Conservation (phyloP, 1,284 basidiomycete genomes). For the Acaromyces ingoldii region DNA sequence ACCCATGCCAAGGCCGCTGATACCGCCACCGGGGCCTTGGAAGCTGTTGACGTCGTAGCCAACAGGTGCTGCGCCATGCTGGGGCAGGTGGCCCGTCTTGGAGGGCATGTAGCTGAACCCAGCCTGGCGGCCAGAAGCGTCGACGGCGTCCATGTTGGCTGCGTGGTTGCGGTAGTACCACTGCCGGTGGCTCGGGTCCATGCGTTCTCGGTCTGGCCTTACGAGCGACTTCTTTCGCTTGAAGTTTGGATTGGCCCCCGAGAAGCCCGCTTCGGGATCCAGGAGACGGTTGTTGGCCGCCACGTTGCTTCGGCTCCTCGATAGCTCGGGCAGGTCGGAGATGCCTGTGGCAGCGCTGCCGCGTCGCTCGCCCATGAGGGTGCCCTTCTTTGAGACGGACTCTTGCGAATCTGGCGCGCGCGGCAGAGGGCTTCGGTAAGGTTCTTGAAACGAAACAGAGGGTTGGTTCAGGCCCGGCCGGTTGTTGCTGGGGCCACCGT, state of each 20-base stretch:
- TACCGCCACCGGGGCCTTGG: slow-evolving; percentile 45
- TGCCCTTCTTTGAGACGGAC: slow-evolving; percentile 26
- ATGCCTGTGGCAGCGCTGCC: slow-evolving; percentile 13
- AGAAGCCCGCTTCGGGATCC: slow-evolving; percentile 40
- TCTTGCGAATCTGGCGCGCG: slow-evolving; percentile 30
- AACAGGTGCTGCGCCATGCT: slow-evolving; percentile 45
- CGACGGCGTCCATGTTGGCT: slow-evolving; percentile 61
- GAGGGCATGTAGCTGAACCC: slow-evolving; percentile 49
- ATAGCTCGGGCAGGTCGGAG: slow-evolving; percentile 18
- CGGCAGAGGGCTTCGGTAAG: slow-evolving; percentile 17
- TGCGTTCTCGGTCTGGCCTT: slow-evolving; percentile 88
- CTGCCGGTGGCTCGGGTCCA: slow-evolving; percentile 87
- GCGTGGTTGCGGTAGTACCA: slow-evolving; percentile 93
- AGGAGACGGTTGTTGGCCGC: slow-evolving; percentile 14
- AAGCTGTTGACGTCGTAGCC: slow-evolving; percentile 29
- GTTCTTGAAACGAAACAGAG: slow-evolving; percentile 39
- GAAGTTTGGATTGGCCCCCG: slow-evolving; percentile 49
- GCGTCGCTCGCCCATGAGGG: slow-evolving; percentile 19
- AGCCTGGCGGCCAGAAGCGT: slow-evolving; percentile 19
- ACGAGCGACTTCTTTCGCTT: slow-evolving; percentile 88
- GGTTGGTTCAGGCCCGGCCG: not conserved
- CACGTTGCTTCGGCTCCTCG: slow-evolving; percentile 18
- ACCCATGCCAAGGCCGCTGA: slow-evolving; percentile 46
- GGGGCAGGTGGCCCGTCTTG: slow-evolving; percentile 46
- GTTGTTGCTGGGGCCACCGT: not conserved